phyloP scores from a whole-genome alignment of 2,329 filamentous ascomycete species.

The Ophiosphaerella narmari region DNA sequence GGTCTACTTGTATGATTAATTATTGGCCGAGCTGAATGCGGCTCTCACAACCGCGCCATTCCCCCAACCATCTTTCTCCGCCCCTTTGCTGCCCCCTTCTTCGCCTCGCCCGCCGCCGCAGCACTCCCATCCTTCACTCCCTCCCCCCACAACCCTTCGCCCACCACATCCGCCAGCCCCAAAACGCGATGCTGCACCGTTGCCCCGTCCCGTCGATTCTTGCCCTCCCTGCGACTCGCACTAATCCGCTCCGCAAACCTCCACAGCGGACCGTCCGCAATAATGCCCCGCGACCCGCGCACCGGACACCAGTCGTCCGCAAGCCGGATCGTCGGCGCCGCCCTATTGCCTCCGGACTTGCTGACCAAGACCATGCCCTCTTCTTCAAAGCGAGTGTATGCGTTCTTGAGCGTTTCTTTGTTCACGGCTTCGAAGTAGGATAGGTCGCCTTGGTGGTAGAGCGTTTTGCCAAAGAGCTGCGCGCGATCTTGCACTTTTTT shows the following conservation, averaged over 20 bases:
- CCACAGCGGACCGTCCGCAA: conserved; percentile 80
- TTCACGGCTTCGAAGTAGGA: conserved; percentile 98
- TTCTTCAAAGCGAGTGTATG: conserved; percentile 84
- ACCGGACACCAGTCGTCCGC: conserved; percentile 74
- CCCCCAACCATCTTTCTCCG: conserved; percentile 39
- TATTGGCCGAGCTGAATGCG: too few relatives aligned
- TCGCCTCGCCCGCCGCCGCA: conserved; percentile 13
- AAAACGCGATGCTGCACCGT: conserved; percentile 85
- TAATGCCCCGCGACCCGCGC: conserved; percentile 60
- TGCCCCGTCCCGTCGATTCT: conserved; percentile 91
- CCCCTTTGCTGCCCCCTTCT: conserved; percentile 28
- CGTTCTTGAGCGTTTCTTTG: conserved; percentile 95
- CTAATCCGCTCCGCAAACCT: conserved; percentile 90
- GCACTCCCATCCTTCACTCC: conserved; percentile 15
- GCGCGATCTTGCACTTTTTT: conserved; percentile 80
- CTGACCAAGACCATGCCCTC: conserved; percentile 82
- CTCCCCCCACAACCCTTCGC: conserved; percentile 67
- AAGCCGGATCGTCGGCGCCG: conserved; percentile 67
- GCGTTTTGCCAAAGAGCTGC: conserved; percentile 86
- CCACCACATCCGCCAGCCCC: conserved; percentile 74
- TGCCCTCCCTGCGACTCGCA: conserved; percentile 81
- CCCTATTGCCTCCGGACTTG: conserved; percentile 66
- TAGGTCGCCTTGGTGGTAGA: conserved; percentile 96
- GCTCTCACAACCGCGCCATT: conserved; percentile 36
- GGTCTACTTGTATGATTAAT: too few relatives aligned